phyloP scores from a whole-genome alignment of 305 asterid species.

The Stenogyne calaminthoides region DNA sequence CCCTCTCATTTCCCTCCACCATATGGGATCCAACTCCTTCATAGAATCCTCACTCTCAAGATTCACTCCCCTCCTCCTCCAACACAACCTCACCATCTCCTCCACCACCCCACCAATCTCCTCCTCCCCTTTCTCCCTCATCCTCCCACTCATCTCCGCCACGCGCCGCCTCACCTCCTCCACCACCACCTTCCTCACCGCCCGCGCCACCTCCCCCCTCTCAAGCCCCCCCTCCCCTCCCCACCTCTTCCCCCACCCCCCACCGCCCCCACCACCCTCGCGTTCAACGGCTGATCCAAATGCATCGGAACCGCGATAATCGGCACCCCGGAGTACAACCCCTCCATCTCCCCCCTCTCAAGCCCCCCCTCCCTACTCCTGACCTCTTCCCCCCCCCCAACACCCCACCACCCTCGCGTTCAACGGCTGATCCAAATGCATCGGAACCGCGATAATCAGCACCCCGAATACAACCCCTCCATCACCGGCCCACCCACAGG shows the following conservation, averaged over 20 bases:
- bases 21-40: background rate
- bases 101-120: conserved; percentile 46
- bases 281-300: conserved; percentile 63
- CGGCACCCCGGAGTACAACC: conserved; percentile 43
- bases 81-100: conserved; percentile 42
- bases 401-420: no score
- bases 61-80: conserved; percentile 24
- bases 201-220: conserved; percentile 46
- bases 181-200: conserved; percentile 42
- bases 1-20: background rate
- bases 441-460: no score
- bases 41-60: conserved; percentile 28
- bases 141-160: conserved; percentile 36
- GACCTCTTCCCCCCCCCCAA: no score
- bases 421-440: no score
- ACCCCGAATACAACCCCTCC: no score
- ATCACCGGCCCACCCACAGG: conserved; percentile 63
- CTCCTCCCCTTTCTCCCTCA: conserved; percentile 40
- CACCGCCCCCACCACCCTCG: conserved; percentile 48
- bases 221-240: conserved; percentile 24
- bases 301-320: conserved; percentile 58
- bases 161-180: conserved; percentile 34
- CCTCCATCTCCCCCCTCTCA: no score
- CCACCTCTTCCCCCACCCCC: conserved; percentile 42
- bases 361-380: no score